Conservation (phyloP, 352 stramenopile genomes). For the Saprolegnia diclina region DNA sequence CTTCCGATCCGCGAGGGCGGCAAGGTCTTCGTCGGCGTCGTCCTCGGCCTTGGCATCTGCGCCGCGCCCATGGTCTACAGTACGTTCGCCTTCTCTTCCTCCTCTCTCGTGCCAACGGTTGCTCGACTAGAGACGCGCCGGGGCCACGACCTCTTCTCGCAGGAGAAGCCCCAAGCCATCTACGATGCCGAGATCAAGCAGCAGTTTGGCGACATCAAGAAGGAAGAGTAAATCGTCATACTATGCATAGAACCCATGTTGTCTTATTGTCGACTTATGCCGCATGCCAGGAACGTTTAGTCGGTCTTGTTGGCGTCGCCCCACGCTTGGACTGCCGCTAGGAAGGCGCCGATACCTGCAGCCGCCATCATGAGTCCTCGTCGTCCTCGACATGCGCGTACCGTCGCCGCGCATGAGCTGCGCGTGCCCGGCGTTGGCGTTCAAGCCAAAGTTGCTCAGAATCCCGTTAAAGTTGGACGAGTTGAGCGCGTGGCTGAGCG, state of each 20-base stretch:
- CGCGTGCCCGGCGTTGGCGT: slow-evolving; percentile 60
- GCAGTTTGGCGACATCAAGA: slow-evolving; percentile 26
- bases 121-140: slow-evolving; percentile 60
- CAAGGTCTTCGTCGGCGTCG: slow-evolving; percentile 68
- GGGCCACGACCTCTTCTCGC: slow-evolving; percentile 80
- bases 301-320: slow-evolving; percentile 31
- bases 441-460: slow-evolving; percentile 86
- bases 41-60: slow-evolving; percentile 64
- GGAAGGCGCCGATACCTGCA: slow-evolving; percentile 64
- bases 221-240: slow-evolving; percentile 5
- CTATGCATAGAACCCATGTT: not conserved
- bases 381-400: slow-evolving; percentile 30
- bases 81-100: slow-evolving; percentile 32
- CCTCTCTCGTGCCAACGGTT: slow-evolving; percentile 2
- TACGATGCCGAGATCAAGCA: slow-evolving; percentile 63
- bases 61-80: slow-evolving; percentile 59
- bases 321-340: slow-evolving; percentile 74
- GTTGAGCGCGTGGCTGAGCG: slow-evolving; percentile 75
- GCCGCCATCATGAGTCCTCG: not conserved
- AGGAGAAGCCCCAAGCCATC: slow-evolving; percentile 73
- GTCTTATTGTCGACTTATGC: no score
- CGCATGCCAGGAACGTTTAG: not conserved
- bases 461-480: slow-evolving; percentile 88
- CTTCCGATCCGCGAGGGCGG: slow-evolving; percentile 1
- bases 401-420: slow-evolving; percentile 82